Base-by-base conservation (phyloP, 163 green algal genomes). In the Scenedesmus sp. region DNA sequence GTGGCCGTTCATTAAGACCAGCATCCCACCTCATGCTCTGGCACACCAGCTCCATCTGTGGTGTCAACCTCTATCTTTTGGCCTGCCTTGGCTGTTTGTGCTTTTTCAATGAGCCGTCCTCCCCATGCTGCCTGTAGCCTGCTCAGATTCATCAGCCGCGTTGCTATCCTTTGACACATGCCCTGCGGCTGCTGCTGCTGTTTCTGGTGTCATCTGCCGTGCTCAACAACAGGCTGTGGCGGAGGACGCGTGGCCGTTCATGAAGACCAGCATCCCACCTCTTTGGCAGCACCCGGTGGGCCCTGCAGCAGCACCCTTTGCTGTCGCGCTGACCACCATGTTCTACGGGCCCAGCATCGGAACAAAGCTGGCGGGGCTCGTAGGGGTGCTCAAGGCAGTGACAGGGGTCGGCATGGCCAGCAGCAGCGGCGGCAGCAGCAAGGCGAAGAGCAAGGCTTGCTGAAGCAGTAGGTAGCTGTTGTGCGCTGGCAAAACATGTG, bases 211-310 rank as follows among this genome's bases (percentile, higher is more conserved):
- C 23, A 12, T 18, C 26, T 56, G 4, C 23, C n/a, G 26, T 64
- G 81, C 54, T 62, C 15, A 62, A 60, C 52, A 87, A 91, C 81
- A 92, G 88, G 93, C 97, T 26, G 96, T 99, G 70, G 94, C 93
- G 1, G 97, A 99, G 94, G 98, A 99, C 93, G 86, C 93, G 13
- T 95, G 96, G 67, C 97, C 98, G 1, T 93, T 99, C 8, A 98
- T 99, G 94, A 96, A 95, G 26, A 99, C 97, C 56, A 93, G 95
- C 94, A 99, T 99, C 86, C 98, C 98, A 7, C 97, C 97, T 7
- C 94, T 98, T 13, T 96, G 99, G 92, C 97, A 93, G 62, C 82
- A 90, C 26, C 91, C 82, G 91, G 91, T 88, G 82, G 95, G 82
- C 77, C 96, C 97, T 57, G 91, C 94, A 55, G 92, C 90, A 54